Evolutionary conservation across 2,329 filamentous ascomycete genomes (phyloP), one percentile per base, ranked within the genome.

Genomic region (Diaporthe sp.): DNA sequence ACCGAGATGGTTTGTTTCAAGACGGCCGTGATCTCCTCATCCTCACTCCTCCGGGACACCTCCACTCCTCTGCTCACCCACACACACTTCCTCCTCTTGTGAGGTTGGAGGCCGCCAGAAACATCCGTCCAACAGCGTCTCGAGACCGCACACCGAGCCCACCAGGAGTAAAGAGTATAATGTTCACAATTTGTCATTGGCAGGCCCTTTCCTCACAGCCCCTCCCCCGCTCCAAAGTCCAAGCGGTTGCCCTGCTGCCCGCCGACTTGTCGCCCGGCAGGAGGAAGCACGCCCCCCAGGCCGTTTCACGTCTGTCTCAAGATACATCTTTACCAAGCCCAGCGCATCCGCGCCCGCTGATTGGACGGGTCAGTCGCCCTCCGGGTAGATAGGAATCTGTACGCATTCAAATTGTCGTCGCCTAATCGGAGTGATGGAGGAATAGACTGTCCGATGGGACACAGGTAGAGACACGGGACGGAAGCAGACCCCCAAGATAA

Each of bases 251-350:
- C 63, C 12, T 50, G 27, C 63, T 19, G 19, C 22, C 27, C 70
- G 61, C 63, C 53, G 30, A 61, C 25, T 27, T 55, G 55, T 30
- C 53, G 53, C 32, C 50, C 58, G 39, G 53, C 42, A 32, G 8
- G 25, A 27, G 15, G 37, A 50, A 37, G 25, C 63, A 51, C 39
- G 4, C 19, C 58, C 71, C 63, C 51, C 39, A 61, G 53, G 58
- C 56, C 44, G 74, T 75, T 75, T 75, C 74, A 75, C 51, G 44
- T 74, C 42, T 75, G 74, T 75, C 74, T 75, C 74, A 69, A 70
- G 65, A 55, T 27, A 44, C 51, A 27, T 61, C 69, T 51, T 66
- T 44, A 66, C 63, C 17, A 66, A 32, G 22, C 44, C 63, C 30
- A 37, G 13, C 63, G 22, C 59, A 39, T 39, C 51, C 61, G 37